Percentiles rank a stretch among this genome's conserved stretches.
These are phyloP conservation scores for Alternaria novae-zelandiae DNA, from an alignment of 2,329 filamentous ascomycete species.

Conservation along the genomic window DNA sequence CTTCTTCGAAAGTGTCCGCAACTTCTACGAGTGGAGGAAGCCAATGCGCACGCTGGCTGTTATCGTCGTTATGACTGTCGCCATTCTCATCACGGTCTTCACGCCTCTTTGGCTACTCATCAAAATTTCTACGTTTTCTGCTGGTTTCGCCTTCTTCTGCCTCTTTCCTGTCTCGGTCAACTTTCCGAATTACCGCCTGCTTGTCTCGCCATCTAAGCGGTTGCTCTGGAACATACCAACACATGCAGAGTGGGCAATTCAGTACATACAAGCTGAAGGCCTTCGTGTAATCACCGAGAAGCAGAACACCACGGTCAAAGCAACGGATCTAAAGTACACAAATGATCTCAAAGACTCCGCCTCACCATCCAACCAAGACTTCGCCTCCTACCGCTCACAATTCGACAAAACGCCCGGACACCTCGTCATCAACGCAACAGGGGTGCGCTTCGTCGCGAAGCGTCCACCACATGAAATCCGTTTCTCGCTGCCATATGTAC, in stretches of 20 bases:
- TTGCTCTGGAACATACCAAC: slow-evolving; percentile 48
- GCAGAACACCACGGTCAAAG: background rate
- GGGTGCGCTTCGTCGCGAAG: slow-evolving; percentile 24
- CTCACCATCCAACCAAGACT: slow-evolving; percentile 3
- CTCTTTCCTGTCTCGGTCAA: slow-evolving; percentile 44
- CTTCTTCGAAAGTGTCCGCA: slow-evolving; percentile 43
- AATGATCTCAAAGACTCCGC: no score
- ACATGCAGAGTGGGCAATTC: slow-evolving; percentile 47
- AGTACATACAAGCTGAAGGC: slow-evolving; percentile 38
- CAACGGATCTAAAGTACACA: no score
- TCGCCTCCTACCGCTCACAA: slow-evolving; percentile 28
- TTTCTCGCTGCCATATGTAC: slow-evolving; percentile 22
- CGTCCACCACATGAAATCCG: slow-evolving; percentile 11
- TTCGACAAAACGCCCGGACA: slow-evolving; percentile 20
- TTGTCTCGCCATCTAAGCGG: slow-evolving; percentile 45
- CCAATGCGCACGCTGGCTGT: slow-evolving; percentile 34
- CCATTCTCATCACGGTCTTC: slow-evolving; percentile 30
- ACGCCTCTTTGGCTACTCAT: slow-evolving; percentile 36
- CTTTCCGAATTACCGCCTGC: slow-evolving; percentile 45
- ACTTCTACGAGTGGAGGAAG: slow-evolving; percentile 49
- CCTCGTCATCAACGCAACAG: slow-evolving; percentile 25
- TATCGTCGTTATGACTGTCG: slow-evolving; percentile 29
- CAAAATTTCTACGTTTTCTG: slow-evolving; percentile 35
- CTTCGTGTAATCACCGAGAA: slow-evolving; percentile 8
- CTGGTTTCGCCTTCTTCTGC: slow-evolving; percentile 42